phyloP scores from a whole-genome alignment of 805 yeast species.

The Clavispora vitiphila region DNA sequence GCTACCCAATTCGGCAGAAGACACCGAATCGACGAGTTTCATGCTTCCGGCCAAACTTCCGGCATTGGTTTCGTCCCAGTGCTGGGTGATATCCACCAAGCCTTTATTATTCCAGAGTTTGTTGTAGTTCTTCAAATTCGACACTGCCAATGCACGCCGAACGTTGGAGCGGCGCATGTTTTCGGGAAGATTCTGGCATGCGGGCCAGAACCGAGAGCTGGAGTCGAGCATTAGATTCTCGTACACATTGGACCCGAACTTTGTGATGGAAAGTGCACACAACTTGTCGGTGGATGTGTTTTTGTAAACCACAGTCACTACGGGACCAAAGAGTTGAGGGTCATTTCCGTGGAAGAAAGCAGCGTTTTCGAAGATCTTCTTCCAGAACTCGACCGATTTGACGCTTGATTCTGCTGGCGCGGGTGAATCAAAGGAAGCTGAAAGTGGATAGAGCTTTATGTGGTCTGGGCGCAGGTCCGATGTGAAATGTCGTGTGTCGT shows the following conservation, averaged over 20 bases:
- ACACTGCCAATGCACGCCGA: conserved; percentile 71
- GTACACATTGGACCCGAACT: conserved; percentile 57
- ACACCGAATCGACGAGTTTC: conserved; percentile 45
- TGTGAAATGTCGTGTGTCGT: conserved; percentile 16
- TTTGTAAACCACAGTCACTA: conserved; percentile 48
- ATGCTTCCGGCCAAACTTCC: conserved; percentile 72
- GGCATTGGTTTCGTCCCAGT: conserved; percentile 76
- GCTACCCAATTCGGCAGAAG: conserved; percentile 56
- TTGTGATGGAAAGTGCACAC: conserved; percentile 53
- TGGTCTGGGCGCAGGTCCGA: conserved; percentile 7
- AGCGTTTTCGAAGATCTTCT: conserved; percentile 39
- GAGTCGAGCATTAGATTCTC: conserved; percentile 15
- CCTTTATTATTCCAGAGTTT: conserved; percentile 40
- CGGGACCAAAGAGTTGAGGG: conserved; percentile 36
- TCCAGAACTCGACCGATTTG: conserved; percentile 29
- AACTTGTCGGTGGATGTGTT: conserved; percentile 41
- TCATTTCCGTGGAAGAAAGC: conserved; percentile 53
- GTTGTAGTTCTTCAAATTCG: conserved; percentile 64
- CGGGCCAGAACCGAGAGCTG: conserved; percentile 68
- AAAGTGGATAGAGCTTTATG: conserved; percentile 20
- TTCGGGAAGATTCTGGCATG: conserved; percentile 61
- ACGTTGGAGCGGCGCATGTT: conserved; percentile 51
- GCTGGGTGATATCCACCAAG: conserved; percentile 34
- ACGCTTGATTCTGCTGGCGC: not conserved
- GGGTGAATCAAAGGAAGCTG: conserved; percentile 20